Percentiles rank a stretch among this genome's conserved stretches.
Evolutionary conservation across 495 filamentous ascomycete species (phyloP).

Genomic region (Daldinia bambusicola): DNA sequence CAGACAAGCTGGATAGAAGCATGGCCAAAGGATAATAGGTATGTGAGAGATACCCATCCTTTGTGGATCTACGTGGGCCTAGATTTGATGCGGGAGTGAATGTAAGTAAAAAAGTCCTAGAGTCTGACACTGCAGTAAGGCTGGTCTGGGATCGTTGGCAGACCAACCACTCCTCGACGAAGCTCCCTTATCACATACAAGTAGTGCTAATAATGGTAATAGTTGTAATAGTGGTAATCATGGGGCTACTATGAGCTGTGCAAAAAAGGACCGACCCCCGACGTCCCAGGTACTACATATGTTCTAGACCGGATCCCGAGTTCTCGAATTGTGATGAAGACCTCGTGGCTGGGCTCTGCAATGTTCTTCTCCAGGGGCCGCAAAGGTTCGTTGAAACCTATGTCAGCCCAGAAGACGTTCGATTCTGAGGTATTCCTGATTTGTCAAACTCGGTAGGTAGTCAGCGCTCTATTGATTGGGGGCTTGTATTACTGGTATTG

Average conservation of each 20-base stretch:
- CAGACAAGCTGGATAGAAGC: slow-evolving; percentile 20
- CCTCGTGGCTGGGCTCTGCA: slow-evolving; percentile 36
- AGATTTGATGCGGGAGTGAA: slow-evolving; percentile 35
- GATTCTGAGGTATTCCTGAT: slow-evolving; percentile 37
- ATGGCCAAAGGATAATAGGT: slow-evolving; percentile 27
- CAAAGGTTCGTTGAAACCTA: slow-evolving; percentile 41
- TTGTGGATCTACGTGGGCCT: slow-evolving; percentile 40
- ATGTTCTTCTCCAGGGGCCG: slow-evolving; percentile 19
- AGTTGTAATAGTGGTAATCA: slow-evolving; percentile 14
- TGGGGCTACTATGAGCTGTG: slow-evolving; percentile 28
- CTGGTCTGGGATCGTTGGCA: slow-evolving; percentile 30
- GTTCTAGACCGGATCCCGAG: slow-evolving; percentile 41
- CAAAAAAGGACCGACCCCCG: slow-evolving; percentile 42
- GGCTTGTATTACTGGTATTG: slow-evolving; percentile 13
- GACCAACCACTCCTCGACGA: slow-evolving; percentile 25
- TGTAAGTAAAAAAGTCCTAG: slow-evolving; percentile 30
- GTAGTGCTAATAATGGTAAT: slow-evolving; percentile 2
- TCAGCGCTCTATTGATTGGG: slow-evolving; percentile 25
- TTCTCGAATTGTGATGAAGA: slow-evolving; percentile 34
- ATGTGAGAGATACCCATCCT: slow-evolving; percentile 40
- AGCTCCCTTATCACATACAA: slow-evolving; percentile 34
- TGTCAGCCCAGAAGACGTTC: slow-evolving; percentile 44
- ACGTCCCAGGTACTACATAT: slow-evolving; percentile 26
- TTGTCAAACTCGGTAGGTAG: slow-evolving; percentile 33
- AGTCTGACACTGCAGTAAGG: slow-evolving; percentile 37